Conservation (phyloP, 768 basidiomycete species). For the Lyophyllum decastes region DNA sequence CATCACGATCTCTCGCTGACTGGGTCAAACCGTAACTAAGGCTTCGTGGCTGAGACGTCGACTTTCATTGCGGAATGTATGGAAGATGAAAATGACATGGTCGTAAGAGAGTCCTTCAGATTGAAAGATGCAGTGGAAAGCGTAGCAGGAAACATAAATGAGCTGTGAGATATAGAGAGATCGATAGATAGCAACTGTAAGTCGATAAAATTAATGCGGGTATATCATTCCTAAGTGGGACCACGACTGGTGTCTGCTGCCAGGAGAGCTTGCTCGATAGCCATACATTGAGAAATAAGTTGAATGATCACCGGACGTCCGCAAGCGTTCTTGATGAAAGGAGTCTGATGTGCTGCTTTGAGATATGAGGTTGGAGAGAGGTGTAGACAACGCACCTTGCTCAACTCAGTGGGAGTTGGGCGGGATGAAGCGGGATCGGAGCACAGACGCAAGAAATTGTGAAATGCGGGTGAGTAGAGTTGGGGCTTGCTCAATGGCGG, state of each 20-base stretch:
- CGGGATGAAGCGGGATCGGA: conserved; percentile 59
- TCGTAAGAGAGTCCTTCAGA: conserved; percentile 67
- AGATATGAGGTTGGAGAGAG: conserved; percentile 1
- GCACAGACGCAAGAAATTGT: conserved; percentile 70
- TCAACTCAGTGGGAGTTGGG: conserved; percentile 56
- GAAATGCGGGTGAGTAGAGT: conserved; percentile 66
- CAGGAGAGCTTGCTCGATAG: conserved; percentile 55
- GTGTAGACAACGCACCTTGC: conserved; percentile 47
- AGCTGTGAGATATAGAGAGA: conserved; percentile 34
- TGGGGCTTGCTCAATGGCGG: conserved; percentile 61
- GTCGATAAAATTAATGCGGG: conserved; percentile 19
- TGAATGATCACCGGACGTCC: conserved; percentile 69
- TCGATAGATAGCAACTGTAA: conserved; percentile 22
- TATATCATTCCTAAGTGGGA: conserved; percentile 19
- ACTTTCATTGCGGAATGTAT: conserved; percentile 87
- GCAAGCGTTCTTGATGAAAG: conserved; percentile 69
- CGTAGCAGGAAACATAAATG: conserved; percentile 65
- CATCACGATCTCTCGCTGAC: neutral
- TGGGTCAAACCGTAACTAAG: conserved; percentile 41
- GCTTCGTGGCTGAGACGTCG: conserved; percentile 77
- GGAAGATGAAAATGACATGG: conserved; percentile 86
- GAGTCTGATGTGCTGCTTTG: conserved; percentile 37
- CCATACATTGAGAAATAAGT: conserved; percentile 64
- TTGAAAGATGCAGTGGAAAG: conserved; percentile 74
- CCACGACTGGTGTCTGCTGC: conserved; percentile 24